A percentile compares a stretch with the other conserved stretches of the same genome.
These are phyloP conservation scores for Naganishia antarctica DNA, from an alignment of 768 basidiomycete genomes.

Conservation along the genomic window DNA sequence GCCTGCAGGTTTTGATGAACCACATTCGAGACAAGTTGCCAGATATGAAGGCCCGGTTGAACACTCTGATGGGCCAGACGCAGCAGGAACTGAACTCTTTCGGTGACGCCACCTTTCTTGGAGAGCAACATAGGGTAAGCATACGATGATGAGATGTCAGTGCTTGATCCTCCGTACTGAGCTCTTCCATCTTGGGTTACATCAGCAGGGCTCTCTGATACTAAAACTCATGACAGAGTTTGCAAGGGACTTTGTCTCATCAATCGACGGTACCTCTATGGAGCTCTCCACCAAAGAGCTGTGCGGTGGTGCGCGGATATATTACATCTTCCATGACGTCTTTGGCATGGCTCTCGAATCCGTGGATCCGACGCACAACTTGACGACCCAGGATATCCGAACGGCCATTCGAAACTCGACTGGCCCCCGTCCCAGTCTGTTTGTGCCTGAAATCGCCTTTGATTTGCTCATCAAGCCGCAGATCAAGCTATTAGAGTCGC, in stretches of 20 bases:
- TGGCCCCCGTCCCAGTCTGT: constrained; percentile 89
- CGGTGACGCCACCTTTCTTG: constrained; percentile 85
- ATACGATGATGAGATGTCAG: neutral
- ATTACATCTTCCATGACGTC: constrained; percentile 99
- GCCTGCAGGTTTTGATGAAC: constrained; percentile 74
- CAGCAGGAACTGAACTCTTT: constrained; percentile 97
- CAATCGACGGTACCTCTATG: constrained; percentile 92
- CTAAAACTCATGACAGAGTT: constrained; percentile 98
- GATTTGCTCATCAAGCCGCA: constrained; percentile 96
- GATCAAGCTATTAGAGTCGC: constrained; percentile 90
- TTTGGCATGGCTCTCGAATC: constrained; percentile 86
- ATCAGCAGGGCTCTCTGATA: constrained; percentile 64
- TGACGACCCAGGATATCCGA: constrained; percentile 90
- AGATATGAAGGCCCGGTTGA: constrained; percentile 97
- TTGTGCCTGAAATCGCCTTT: constrained; percentile 95
- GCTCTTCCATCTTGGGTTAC: constrained; percentile 3
- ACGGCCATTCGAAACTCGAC: constrained; percentile 98
- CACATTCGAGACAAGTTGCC: constrained; percentile 98
- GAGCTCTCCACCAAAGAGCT: constrained; percentile 98
- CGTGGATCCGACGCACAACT: constrained; percentile 83
- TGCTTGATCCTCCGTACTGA: neutral
- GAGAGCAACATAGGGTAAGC: constrained; percentile 67
- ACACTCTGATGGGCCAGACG: constrained; percentile 97
- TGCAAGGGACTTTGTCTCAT: constrained; percentile 90
- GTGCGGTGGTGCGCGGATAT: constrained; percentile 94